phyloP scores from a whole-genome alignment of 1,284 basidiomycete species.

The Puccinia hordei region DNA sequence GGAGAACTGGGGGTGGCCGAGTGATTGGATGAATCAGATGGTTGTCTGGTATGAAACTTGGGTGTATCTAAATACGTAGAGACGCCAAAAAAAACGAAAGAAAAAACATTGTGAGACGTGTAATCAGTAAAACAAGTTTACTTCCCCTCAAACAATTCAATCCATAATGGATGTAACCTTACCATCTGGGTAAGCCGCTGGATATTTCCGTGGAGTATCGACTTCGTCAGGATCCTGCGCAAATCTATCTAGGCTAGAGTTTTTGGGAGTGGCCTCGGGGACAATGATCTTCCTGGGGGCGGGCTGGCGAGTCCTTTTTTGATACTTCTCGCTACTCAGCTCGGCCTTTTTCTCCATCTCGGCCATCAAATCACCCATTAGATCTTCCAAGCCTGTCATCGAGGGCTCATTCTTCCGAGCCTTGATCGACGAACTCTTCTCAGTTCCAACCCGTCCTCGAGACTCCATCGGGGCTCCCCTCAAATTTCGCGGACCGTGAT shows the following conservation, averaged over 20 bases:
- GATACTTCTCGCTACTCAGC: conserved; percentile 7
- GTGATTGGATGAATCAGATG: not conserved
- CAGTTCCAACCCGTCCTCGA: not conserved
- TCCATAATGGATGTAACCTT: too few relatives aligned
- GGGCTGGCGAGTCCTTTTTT: not conserved
- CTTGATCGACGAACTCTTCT: too few relatives aligned
- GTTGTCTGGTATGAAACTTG: not conserved
- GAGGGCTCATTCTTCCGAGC: not conserved
- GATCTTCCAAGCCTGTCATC: conserved; percentile 16
- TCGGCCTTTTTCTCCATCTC: conserved; percentile 44
- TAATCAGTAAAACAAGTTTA: too few relatives aligned
- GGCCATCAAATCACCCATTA: conserved; percentile 44
- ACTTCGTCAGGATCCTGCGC: too few relatives aligned
- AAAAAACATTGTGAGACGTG: too few relatives aligned
- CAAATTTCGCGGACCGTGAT: not conserved
- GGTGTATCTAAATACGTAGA: too few relatives aligned
- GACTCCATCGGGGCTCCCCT: not conserved
- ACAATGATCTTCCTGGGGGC: not conserved
- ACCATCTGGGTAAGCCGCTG: too few relatives aligned
- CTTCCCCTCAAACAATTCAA: too few relatives aligned
- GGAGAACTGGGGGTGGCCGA: conserved; percentile 29
- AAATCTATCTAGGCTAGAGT: too few relatives aligned
- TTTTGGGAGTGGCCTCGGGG: not conserved
- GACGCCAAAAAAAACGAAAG: too few relatives aligned
- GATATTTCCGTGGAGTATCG: too few relatives aligned